phyloP scores from a whole-genome alignment of 148 eudicot species.

The Nepenthes mirabilis region DNA sequence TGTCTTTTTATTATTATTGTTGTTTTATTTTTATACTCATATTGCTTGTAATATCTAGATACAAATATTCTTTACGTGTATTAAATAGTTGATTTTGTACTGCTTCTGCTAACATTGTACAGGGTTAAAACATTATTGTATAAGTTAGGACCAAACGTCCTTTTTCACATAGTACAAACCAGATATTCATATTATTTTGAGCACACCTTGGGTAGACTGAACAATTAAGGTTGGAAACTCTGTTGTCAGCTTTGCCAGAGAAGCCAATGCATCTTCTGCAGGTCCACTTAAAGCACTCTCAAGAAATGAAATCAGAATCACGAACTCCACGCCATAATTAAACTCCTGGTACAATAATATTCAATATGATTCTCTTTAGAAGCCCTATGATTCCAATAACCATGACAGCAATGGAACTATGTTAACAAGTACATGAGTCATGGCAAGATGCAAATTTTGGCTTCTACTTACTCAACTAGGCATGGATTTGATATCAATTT shows the following conservation, averaged over 20 bases:
- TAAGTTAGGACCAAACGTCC: too few relatives aligned
- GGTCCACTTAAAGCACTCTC: constrained; percentile 37
- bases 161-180: not conserved
- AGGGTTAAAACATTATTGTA: too few relatives aligned
- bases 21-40: too few relatives aligned
- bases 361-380: constrained; percentile 1
- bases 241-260: constrained; percentile 36
- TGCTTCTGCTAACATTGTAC: too few relatives aligned
- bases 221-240: constrained; percentile 68
- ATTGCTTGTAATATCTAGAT: too few relatives aligned
- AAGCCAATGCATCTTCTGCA: constrained; percentile 54
- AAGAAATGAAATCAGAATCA: constrained; percentile 47
- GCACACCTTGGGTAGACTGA: constrained; percentile 65
- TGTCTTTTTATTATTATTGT: too few relatives aligned
- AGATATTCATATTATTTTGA: not conserved
- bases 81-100: too few relatives aligned
- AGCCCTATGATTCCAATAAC: not conserved
- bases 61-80: too few relatives aligned
- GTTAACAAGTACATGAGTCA: not conserved
- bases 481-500: too few relatives aligned
- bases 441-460: not conserved
- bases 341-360: constrained; percentile 48
- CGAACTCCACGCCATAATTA: constrained; percentile 68
- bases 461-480: not conserved
- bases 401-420: too few relatives aligned